A percentile compares a stretch with the other conserved stretches of the same genome.
Evolutionary conservation across 1,139 yeast species (phyloP).

Genomic region (Protomyces gravidus): DNA sequence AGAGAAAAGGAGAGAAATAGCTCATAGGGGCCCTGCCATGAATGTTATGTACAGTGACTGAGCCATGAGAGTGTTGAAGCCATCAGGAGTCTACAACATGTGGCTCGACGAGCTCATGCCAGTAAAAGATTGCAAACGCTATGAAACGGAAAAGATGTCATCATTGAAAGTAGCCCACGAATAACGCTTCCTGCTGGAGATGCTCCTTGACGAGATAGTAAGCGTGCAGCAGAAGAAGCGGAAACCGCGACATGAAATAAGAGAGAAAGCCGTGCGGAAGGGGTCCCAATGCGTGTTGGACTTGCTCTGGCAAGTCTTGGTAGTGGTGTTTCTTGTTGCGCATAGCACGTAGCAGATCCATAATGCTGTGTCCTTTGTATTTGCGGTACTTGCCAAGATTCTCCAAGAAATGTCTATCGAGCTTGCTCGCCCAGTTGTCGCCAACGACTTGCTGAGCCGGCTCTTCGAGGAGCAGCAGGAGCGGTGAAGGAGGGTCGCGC

Average conservation of each 20-base stretch:
- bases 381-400: conserved; percentile 87
- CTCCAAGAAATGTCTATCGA: conserved; percentile 67
- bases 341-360: conserved; percentile 83
- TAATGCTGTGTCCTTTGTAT: conserved; percentile 68
- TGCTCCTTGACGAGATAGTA: conserved; percentile 53
- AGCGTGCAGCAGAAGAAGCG: conserved; percentile 68
- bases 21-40: no score
- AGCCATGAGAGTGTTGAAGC: no score
- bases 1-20: no score
- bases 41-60: no score
- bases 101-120: no score
- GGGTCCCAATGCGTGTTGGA: conserved; percentile 61
- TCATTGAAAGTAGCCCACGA: conserved; percentile 5
- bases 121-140: neutral
- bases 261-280: conserved; percentile 77
- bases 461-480: conserved; percentile 58
- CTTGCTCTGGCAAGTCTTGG: conserved; percentile 70
- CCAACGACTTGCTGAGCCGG: conserved; percentile 53
- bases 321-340: conserved; percentile 75
- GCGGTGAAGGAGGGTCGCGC: conserved; percentile 76
- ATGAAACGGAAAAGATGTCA: neutral
- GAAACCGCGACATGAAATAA: conserved; percentile 71
- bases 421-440: conserved; percentile 72
- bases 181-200: conserved; percentile 19
- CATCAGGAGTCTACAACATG: no score